Conservation (phyloP, 306 rosid species). For the Ormosia emarginata region DNA sequence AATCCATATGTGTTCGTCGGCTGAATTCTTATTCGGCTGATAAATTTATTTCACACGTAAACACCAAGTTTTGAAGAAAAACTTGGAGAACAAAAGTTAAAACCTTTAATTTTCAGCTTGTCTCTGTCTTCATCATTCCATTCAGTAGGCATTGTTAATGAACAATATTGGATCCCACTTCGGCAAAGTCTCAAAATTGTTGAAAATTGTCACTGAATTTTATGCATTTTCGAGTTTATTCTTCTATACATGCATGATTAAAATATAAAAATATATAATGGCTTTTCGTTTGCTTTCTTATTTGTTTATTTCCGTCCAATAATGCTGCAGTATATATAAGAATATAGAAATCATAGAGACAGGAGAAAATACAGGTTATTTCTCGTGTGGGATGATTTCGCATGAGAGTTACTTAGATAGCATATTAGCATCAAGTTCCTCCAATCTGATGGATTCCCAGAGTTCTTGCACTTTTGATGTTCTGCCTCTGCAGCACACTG, state of each 20-base stretch:
- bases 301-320: constrained; percentile 24
- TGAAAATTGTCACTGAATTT: constrained; percentile 11
- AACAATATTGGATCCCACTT: constrained; percentile 30
- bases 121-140: constrained; percentile 10
- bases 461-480: constrained; percentile 8
- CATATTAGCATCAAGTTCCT: not conserved
- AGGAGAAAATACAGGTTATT: constrained; percentile 30
- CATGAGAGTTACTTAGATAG: constrained; percentile 7
- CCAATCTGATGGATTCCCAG: constrained; percentile 20
- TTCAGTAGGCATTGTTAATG: not conserved
- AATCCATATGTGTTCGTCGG: too few species aligned
- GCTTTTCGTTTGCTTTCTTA: constrained; percentile 11
- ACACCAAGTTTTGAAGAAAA: not conserved
- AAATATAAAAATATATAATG: not conserved
- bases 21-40: too few species aligned
- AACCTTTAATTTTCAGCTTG: not conserved
- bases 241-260: not conserved
- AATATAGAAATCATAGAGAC: constrained; percentile 36
- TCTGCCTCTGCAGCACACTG: not conserved
- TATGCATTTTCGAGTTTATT: not conserved
- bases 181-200: not conserved
- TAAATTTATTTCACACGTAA: too few species aligned
- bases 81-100: not conserved
- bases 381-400: constrained; percentile 24
- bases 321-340: constrained; percentile 20